Base-by-base conservation (phyloP, 2,329 filamentous ascomycete genomes). In the Thielaviopsis punctulata region DNA sequence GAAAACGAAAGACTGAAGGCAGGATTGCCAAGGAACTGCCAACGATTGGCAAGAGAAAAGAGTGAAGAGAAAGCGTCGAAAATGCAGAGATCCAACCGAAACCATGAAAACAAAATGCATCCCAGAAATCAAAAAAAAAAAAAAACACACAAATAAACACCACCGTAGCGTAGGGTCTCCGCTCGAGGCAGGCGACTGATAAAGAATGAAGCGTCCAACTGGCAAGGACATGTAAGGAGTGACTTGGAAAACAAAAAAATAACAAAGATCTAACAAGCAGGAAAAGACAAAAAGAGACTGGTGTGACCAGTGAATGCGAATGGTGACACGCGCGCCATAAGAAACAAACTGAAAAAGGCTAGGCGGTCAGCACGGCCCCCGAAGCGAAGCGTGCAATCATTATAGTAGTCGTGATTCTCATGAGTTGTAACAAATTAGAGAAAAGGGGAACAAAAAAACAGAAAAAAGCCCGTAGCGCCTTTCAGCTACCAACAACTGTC, bases 281-380 rank as follows among this genome's bases (percentile, higher is more conserved):
- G 7, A 23, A 46, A 27, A 52, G 52, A 58, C 51, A 57, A 57
- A 51, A 59, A 59, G 58, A 60, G 60, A 63, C 56, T 57, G 60
- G 56, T 36, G 30, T 36, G 13, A n/a, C 30, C 30, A n/a, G 30
- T 36, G 7, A 15, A 36, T n/a, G n/a, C n/a, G n/a, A n/a, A n/a
- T n/a, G 9, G 2, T 9, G 30, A 36, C 30, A 15, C 30, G 30
- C 30, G 13, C n/a, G 30, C 13, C n/a, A 36, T 33, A 33, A 15
- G 30, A 36, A 36, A 15, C 30, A 36, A 6, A 36, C 30, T 36
- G 30, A 36, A 36, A 36, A 36, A 27, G 25, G 10, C 6, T 15
- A 36, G 13, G 30, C 30, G 30, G 30, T n/a, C 30, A 15, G 13
- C 30, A 15, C 30, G n/a, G 30, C 30, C 13, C 30, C 30, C 30